Percentiles rank a stretch among this genome's conserved stretches.
Conservation (phyloP, 768 basidiomycete species). For the Leccinum longicurvipes region DNA sequence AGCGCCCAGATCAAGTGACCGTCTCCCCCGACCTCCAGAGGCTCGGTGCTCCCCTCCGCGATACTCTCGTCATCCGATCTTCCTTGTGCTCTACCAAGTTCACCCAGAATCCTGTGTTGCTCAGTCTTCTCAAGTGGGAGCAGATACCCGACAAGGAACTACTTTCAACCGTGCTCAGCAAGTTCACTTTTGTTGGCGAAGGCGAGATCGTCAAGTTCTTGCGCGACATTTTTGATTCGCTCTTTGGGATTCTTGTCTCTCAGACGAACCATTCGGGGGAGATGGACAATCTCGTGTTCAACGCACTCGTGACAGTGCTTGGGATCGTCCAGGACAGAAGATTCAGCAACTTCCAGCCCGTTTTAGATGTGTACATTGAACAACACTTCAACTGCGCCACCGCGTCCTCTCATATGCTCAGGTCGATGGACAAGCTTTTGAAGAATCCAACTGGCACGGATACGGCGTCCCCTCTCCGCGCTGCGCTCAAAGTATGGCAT, state of each 20-base stretch:
- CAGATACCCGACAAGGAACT: constrained; percentile 58
- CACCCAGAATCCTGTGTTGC: constrained; percentile 85
- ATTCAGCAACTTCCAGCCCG: constrained; percentile 93
- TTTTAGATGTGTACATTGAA: constrained; percentile 91
- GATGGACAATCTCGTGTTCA: constrained; percentile 85
- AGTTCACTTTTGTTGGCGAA: constrained; percentile 91
- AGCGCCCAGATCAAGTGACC: constrained; percentile 55
- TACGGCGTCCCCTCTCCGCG: constrained; percentile 73
- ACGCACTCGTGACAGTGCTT: constrained; percentile 85
- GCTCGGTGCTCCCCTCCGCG: constrained; percentile 66
- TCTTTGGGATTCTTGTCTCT: constrained; percentile 86
- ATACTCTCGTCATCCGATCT: constrained; percentile 77
- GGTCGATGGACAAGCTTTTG: constrained; percentile 82
- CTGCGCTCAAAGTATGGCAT: constrained; percentile 94
- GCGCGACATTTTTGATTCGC: constrained; percentile 85
- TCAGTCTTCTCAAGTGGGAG: constrained; percentile 82
- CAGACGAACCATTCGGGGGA: constrained; percentile 69
- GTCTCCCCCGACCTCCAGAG: constrained; percentile 61
- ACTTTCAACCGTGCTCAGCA: constrained; percentile 68
- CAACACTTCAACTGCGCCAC: constrained; percentile 79
- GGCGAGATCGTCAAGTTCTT: constrained; percentile 94
- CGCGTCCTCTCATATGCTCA: constrained; percentile 81
- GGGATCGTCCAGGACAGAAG: constrained; percentile 91
- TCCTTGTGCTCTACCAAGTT: constrained; percentile 90
- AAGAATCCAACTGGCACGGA: constrained; percentile 68